Conservation (phyloP, 257 asterid species). For the Osmanthus fragrans region DNA sequence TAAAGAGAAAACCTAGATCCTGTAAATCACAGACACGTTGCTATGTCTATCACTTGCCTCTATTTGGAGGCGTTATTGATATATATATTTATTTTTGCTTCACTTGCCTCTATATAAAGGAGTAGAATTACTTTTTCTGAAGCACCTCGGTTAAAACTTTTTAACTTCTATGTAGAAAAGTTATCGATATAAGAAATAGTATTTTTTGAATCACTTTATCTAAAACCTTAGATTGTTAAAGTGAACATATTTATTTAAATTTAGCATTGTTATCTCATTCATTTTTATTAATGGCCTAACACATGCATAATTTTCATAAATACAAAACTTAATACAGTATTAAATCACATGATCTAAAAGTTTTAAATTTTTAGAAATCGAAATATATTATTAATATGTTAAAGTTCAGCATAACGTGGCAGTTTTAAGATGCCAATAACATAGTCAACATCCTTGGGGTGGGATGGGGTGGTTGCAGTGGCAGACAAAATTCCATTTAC, state of each 20-base stretch:
- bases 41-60: conserved; percentile 28
- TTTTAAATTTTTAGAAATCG: no score
- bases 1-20: conserved; percentile 25
- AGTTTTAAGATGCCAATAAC: neutral
- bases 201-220: neutral
- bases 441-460: conserved; percentile 4
- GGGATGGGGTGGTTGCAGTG: conserved; percentile 17
- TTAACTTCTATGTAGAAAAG: neutral
- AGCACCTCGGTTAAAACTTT: neutral
- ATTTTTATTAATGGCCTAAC: no score
- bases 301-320: no score
- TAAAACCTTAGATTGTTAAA: no score
- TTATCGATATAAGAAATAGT: neutral
- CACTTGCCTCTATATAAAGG: conserved; percentile 29
- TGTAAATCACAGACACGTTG: conserved; percentile 31
- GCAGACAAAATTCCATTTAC: conserved; percentile 29
- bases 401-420: neutral
- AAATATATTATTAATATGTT: neutral
- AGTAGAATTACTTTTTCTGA: neutral
- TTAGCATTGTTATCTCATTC: no score
- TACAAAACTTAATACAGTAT: no score
- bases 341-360: no score
- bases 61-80: conserved; percentile 12
- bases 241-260: no score
- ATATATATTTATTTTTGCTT: neutral